Conservation (phyloP, 805 yeast species). For the Metschnikowia lochheadii region DNA sequence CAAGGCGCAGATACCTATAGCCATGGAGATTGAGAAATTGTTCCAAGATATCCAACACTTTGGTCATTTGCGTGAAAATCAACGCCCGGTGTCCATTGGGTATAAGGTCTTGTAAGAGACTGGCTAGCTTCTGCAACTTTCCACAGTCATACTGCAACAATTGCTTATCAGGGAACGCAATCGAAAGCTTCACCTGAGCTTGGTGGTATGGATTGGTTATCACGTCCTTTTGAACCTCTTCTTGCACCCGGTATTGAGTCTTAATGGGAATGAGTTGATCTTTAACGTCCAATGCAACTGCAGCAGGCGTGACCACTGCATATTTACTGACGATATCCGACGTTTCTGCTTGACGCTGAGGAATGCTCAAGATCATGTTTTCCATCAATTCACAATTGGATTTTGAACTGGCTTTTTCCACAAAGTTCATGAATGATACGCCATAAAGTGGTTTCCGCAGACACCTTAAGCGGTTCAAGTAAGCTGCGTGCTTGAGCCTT, state of each 20-base stretch:
- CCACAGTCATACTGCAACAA: slow-evolving; percentile 95
- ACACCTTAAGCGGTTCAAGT: slow-evolving; percentile 65
- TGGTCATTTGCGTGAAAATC: slow-evolving; percentile 97
- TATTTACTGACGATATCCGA: slow-evolving; percentile 60
- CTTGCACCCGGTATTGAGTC: slow-evolving; percentile 29
- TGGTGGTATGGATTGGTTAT: slow-evolving; percentile 65
- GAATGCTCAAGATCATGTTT: slow-evolving; percentile 22
- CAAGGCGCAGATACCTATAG: slow-evolving; percentile 87
- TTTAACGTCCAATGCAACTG: slow-evolving; percentile 69
- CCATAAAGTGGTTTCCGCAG: slow-evolving; percentile 67
- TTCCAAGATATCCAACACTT: slow-evolving; percentile 88
- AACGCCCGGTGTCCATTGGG: slow-evolving; percentile 90
- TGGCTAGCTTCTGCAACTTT: slow-evolving; percentile 81
- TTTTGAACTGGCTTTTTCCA: slow-evolving; percentile 1
- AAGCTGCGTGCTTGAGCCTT: slow-evolving; percentile 50
- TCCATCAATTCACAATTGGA: neutral
- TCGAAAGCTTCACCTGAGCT: slow-evolving; percentile 78
- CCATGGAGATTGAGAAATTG: slow-evolving; percentile 93
- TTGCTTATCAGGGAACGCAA: slow-evolving; percentile 95
- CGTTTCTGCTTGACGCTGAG: slow-evolving; percentile 32
- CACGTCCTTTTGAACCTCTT: slow-evolving; percentile 32
- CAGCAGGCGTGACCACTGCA: slow-evolving; percentile 86
- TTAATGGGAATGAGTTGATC: slow-evolving; percentile 44
- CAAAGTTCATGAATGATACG: slow-evolving; percentile 42
- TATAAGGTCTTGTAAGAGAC: slow-evolving; percentile 68